phyloP scores from a whole-genome alignment of 2,329 filamentous ascomycete species.

The Ophiostoma sp. region DNA sequence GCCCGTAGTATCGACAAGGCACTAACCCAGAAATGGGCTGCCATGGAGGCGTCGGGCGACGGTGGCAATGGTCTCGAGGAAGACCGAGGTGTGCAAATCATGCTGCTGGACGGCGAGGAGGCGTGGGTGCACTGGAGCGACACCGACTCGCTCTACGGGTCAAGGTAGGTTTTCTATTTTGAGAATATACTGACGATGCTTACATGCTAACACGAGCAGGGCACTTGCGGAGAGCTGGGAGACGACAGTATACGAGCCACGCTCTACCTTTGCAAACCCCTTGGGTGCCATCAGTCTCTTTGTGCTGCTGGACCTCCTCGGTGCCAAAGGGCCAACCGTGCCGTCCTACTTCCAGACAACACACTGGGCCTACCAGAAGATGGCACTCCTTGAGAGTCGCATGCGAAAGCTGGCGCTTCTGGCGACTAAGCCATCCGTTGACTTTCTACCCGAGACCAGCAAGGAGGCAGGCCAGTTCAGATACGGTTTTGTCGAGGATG shows the following conservation, averaged over 20 bases:
- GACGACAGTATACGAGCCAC: constrained; percentile 57
- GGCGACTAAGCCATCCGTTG: constrained; percentile 33
- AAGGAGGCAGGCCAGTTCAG: constrained; percentile 48
- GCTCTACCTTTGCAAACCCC: constrained; percentile 68
- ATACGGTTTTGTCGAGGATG: constrained; percentile 62
- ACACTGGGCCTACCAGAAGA: constrained; percentile 71
- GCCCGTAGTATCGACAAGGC: constrained; percentile 74
- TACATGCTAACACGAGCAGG: constrained; percentile 36
- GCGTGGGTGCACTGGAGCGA: constrained; percentile 77
- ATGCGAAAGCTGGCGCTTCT: constrained; percentile 54
- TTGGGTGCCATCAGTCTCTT: constrained; percentile 72
- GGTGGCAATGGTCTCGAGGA: constrained; percentile 57
- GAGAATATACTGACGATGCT: too few relatives aligned
- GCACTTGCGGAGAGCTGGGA: constrained; percentile 83
- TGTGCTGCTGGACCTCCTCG: constrained; percentile 54
- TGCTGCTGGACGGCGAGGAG: constrained; percentile 91
- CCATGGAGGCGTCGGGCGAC: constrained; percentile 57
- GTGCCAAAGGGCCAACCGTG: constrained; percentile 53
- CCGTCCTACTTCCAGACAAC: constrained; percentile 74
- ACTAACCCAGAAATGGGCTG: constrained; percentile 74
- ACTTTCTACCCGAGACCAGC: constrained; percentile 61
- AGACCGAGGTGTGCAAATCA: constrained; percentile 76
- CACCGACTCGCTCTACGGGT: constrained; percentile 81
- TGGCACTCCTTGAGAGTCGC: constrained; percentile 60
- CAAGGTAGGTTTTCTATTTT: constrained; percentile 32